Evolutionary conservation across 2,329 filamentous ascomycete species (phyloP).

Genomic region (Cercospora janseana): DNA sequence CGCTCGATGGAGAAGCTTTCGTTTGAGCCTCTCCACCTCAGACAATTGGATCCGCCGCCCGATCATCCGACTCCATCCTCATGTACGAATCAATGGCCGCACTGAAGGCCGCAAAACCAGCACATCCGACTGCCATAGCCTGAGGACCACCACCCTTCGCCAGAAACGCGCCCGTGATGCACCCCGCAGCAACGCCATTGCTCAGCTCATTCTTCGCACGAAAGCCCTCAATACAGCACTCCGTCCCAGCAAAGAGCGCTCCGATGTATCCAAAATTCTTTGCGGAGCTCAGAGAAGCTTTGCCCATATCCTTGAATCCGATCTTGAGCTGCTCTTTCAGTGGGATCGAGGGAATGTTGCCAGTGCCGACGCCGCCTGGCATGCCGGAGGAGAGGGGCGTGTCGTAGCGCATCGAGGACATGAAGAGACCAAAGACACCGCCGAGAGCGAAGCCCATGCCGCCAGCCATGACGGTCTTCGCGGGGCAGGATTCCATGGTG

Average conservation of each 20-base stretch:
- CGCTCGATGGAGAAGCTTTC: no score
- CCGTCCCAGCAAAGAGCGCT: slow-evolving; percentile 84
- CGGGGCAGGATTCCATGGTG: slow-evolving; percentile 87
- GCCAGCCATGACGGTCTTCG: slow-evolving; percentile 84
- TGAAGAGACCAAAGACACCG: slow-evolving; percentile 93
- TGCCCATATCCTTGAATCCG: slow-evolving; percentile 94
- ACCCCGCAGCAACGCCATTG: slow-evolving; percentile 85
- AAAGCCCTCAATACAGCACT: slow-evolving; percentile 91
- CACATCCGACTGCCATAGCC: slow-evolving; percentile 82
- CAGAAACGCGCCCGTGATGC: slow-evolving; percentile 84
- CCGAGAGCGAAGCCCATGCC: slow-evolving; percentile 93
- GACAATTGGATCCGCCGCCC: slow-evolving; percentile 39
- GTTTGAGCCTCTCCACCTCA: slow-evolving; percentile 22
- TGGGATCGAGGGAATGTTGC: slow-evolving; percentile 62
- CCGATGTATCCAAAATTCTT: slow-evolving; percentile 96
- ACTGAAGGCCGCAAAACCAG: slow-evolving; percentile 89
- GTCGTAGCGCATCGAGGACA: slow-evolving; percentile 99
- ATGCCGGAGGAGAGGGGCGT: slow-evolving; percentile 68
- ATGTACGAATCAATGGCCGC: slow-evolving; percentile 91
- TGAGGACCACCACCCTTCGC: slow-evolving; percentile 85
- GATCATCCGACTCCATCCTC: slow-evolving; percentile 60
- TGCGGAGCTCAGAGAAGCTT: slow-evolving; percentile 74
- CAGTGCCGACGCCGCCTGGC: slow-evolving; percentile 47
- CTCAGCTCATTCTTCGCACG: slow-evolving; percentile 89
- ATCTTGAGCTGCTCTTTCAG: slow-evolving; percentile 76